Percentiles rank a stretch among this genome's conserved stretches.
phyloP scores from a whole-genome alignment of 2,329 filamentous ascomycete species.

The Alternaria sp. region DNA sequence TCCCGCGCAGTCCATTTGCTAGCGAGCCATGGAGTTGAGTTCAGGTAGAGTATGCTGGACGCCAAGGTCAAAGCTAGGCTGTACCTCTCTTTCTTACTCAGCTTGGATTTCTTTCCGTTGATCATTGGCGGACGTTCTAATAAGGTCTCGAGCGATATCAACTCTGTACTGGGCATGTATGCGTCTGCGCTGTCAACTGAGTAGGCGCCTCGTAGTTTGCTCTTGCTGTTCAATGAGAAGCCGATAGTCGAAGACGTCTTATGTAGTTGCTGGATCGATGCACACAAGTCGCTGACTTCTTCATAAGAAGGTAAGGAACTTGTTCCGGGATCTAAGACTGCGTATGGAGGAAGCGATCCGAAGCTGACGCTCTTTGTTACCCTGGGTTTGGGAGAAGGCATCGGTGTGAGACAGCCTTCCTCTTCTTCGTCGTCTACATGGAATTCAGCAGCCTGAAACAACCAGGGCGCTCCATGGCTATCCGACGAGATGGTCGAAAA shows the following conservation, averaged over 20 bases:
- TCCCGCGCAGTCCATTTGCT: conserved; percentile 44
- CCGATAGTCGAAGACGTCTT: conserved; percentile 38
- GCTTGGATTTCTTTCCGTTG: conserved; percentile 34
- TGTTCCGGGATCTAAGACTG: conserved; percentile 27
- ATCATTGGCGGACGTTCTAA: conserved; percentile 32
- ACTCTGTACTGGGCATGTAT: conserved; percentile 15
- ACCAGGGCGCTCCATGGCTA: conserved; percentile 27
- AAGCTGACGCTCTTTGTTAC: conserved; percentile 43
- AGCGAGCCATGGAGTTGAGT: conserved; percentile 46
- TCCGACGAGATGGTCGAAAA: conserved; percentile 33
- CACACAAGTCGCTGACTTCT: conserved; percentile 47
- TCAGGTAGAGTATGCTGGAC: conserved; percentile 45
- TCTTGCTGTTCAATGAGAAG: conserved; percentile 42
- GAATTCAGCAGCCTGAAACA: conserved; percentile 44
- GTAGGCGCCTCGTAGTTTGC: conserved; percentile 39
- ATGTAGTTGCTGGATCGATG: conserved; percentile 39
- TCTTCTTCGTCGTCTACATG: conserved; percentile 40
- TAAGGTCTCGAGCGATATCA: conserved; percentile 43
- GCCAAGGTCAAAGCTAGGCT: conserved; percentile 46
- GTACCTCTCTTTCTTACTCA: conserved; percentile 47
- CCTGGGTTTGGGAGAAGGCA: conserved; percentile 21
- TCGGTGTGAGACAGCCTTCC: conserved; percentile 11
- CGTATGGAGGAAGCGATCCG: conserved; percentile 42
- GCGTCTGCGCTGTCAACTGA: conserved; percentile 25
- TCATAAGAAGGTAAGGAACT: conserved; percentile 18